Evolutionary conservation across 2,329 filamentous ascomycete genomes (phyloP).

Genomic region (Emmonsiellopsis sp.): DNA sequence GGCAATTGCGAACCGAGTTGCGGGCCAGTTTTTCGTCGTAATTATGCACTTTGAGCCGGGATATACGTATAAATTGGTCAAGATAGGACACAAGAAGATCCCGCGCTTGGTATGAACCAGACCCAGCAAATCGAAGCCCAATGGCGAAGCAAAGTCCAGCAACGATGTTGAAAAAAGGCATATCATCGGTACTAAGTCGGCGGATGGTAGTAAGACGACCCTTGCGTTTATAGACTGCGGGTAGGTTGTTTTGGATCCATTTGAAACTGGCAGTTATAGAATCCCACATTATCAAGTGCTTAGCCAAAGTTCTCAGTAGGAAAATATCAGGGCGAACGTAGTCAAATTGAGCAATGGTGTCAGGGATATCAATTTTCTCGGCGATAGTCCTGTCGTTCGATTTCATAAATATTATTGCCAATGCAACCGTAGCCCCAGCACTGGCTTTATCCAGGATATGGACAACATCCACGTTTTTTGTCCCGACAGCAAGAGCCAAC

Average conservation of each 20-base stretch:
- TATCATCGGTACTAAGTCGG: constrained; percentile 66
- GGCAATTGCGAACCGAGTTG: constrained; percentile 79
- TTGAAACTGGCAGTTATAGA: constrained; percentile 61
- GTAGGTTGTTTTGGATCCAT: constrained; percentile 71
- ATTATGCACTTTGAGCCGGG: constrained; percentile 50
- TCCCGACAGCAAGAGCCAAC: constrained; percentile 73
- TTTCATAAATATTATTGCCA: constrained; percentile 94
- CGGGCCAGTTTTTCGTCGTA: constrained; percentile 82
- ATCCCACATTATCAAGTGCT: constrained; percentile 89
- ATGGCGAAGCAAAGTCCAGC: constrained; percentile 74
- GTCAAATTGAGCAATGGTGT: constrained; percentile 84
- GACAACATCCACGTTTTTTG: constrained; percentile 83
- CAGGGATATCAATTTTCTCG: constrained; percentile 84
- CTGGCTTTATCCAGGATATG: constrained; percentile 90
- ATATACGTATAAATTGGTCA: constrained; percentile 75
- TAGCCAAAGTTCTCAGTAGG: constrained; percentile 77
- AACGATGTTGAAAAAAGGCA: constrained; percentile 88
- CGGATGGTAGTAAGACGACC: constrained; percentile 52
- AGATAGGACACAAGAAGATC: constrained; percentile 78
- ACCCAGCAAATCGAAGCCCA: constrained; percentile 65
- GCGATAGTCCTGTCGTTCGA: constrained; percentile 81
- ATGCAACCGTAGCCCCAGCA: constrained; percentile 82
- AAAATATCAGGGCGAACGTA: constrained; percentile 92
- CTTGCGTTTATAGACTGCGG: constrained; percentile 56
- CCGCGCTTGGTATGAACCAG: constrained; percentile 59